A percentile compares a stretch with the other conserved stretches of the same genome.
Evolutionary conservation across 306 rosid genomes (phyloP).

Genomic region (Lagenaria siceraria): DNA sequence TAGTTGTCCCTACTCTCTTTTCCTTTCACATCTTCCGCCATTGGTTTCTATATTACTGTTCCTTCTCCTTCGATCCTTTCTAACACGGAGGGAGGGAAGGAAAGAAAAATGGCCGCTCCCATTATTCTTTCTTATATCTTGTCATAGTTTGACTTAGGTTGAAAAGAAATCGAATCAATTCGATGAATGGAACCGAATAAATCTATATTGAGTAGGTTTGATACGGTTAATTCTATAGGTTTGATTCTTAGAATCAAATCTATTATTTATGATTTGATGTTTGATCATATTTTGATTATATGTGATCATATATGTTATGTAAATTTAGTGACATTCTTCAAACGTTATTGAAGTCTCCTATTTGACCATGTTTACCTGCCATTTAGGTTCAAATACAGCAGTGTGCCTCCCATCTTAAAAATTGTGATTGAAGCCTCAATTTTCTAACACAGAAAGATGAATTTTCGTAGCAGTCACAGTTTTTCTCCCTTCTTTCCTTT

Average conservation of each 20-base stretch:
- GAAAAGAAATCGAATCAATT: neutral
- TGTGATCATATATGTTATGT: neutral
- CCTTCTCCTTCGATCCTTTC: neutral
- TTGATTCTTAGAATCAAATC: constrained; percentile 1
- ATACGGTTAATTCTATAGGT: neutral
- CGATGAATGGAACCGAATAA: neutral
- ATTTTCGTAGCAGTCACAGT: too few species aligned
- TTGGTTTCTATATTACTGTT: neutral
- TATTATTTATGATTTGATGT: neutral
- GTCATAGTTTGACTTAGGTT: neutral
- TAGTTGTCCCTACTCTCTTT: neutral
- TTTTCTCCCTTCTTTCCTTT: too few species aligned
- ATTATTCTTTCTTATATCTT: neutral
- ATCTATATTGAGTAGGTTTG: neutral
- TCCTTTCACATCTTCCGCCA: neutral
- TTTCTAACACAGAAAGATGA: too few species aligned
- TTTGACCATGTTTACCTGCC: neutral
- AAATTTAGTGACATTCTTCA: neutral
- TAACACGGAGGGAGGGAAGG: neutral
- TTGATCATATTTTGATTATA: neutral
- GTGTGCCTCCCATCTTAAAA: too few species aligned
- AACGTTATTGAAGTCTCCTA: neutral
- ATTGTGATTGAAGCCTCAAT: too few species aligned
- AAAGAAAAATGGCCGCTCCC: neutral
- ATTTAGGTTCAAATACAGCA: neutral